Conservation (phyloP, 2,329 filamentous ascomycete species). For the Fusarium bactridioides region DNA sequence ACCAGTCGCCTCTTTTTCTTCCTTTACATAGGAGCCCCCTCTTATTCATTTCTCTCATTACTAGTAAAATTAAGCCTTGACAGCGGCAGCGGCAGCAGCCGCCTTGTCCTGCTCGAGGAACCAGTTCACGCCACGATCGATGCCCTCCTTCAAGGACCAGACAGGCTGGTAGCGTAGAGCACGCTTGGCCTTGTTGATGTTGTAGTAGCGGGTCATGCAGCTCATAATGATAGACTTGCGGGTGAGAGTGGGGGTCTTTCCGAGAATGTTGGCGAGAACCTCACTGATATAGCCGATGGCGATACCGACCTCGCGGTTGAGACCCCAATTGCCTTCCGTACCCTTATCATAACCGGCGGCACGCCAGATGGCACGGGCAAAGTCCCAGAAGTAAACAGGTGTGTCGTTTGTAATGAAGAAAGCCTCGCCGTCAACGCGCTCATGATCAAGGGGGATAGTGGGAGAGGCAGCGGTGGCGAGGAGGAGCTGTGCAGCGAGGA, state of each 20-base stretch:
- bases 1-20: background rate
- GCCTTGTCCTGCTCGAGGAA: constrained; percentile 60
- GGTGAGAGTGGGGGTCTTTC: constrained; percentile 65
- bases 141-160: constrained; percentile 71
- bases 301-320: constrained; percentile 61
- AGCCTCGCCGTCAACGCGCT: constrained; percentile 82
- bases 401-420: constrained; percentile 92
- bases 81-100: constrained; percentile 20
- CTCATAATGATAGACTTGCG: constrained; percentile 70
- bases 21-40: constrained; percentile 1
- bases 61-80: constrained; percentile 34
- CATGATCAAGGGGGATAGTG: constrained; percentile 72
- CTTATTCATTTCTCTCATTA: background rate
- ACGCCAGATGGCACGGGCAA: constrained; percentile 79
- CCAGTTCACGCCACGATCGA: constrained; percentile 62
- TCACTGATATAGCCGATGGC: constrained; percentile 63
- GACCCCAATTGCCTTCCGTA: constrained; percentile 62
- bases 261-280: constrained; percentile 56
- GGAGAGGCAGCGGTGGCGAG: constrained; percentile 65
- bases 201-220: constrained; percentile 80
- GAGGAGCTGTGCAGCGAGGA: constrained; percentile 79
- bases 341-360: constrained; percentile 63
- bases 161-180: constrained; percentile 75
- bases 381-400: constrained; percentile 92
- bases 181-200: constrained; percentile 76